Base-by-base conservation (phyloP, 2,329 filamentous ascomycete species). In the Atkinsonella hypoxylon region DNA sequence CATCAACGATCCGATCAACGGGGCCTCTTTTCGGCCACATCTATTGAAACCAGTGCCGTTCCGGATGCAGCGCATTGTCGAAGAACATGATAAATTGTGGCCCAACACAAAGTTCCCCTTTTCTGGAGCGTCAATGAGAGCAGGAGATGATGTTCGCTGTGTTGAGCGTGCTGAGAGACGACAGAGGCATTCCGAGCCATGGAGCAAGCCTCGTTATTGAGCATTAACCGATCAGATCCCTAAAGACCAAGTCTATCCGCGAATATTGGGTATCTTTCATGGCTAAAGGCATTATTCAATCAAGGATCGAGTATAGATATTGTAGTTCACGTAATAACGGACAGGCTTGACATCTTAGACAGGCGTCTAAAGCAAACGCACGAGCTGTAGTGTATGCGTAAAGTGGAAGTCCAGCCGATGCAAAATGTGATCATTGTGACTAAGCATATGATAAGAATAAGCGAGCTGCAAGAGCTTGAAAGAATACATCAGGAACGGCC, bases 41-140 rank as follows among this genome's bases (percentile, higher is more conserved):
- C 69, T 66, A 4, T 67, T 73, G 11, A 81, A 79, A 53, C 73
- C 76, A 1, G 68, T 79, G 11, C 77, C 77, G 0, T 52, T 56
- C 13, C 73, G 70, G 60, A 76, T 76, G 70, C 67, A 65, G 44
- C 56, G 44, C 26, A 18, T 32, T 22, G 26, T 41, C 13, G 38
- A 36, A 17, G n/a, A 31, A 9, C 4, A 47, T 22, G 18, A 31
- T 18, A 15, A 13, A 17, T 7, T 32, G 26, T 13, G 18, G 15
- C n/a, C 5, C 34, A 12, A 11, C 8, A 13, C 6, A 4, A 22
- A 43, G 7, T 18, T 15, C n/a, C 8, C 12, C 18, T 18, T 15
- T n/a, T 18, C 18, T 34, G 40, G 32, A 10, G 2, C 20, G 7
- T 15, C 40, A 26, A 36, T 15, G 40, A 26, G 31, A 26, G 22